Evolutionary conservation across 441 rosid species (phyloP).

Genomic region (Aleurites moluccanus): DNA sequence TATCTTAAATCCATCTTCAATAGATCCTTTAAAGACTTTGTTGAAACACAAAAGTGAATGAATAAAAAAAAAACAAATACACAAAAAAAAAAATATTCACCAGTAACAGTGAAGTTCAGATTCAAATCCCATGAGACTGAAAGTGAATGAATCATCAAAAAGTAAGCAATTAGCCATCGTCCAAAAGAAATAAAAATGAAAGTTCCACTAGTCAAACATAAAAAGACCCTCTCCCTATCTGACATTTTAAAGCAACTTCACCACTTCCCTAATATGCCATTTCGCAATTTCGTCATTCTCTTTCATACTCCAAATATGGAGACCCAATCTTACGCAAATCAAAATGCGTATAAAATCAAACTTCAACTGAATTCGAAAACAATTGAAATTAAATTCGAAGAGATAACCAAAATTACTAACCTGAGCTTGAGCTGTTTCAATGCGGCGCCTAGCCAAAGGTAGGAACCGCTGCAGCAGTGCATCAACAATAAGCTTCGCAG

Average conservation of each 20-base stretch:
- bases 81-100: neutral
- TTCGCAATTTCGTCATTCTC: neutral
- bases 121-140: neutral
- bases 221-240: neutral
- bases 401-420: constrained; percentile 31
- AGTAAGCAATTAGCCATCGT: neutral
- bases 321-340: neutral
- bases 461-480: constrained; percentile 95
- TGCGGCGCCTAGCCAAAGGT: constrained; percentile 97
- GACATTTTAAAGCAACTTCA: neutral
- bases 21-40: neutral
- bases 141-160: neutral
- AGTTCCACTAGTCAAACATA: neutral
- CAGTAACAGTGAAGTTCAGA: neutral
- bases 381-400: neutral
- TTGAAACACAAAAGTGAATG: too few relatives aligned
- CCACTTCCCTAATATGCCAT: neutral
- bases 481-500: constrained; percentile 94
- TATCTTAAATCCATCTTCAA: neutral
- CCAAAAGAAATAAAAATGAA: neutral
- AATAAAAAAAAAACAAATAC: too few relatives aligned
- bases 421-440: constrained; percentile 99
- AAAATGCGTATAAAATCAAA: neutral
- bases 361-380: neutral
- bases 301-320: neutral